Percentiles rank a stretch among this genome's conserved stretches.
phyloP scores from a whole-genome alignment of 352 stramenopile species.

The Phytophthora megakarya region DNA sequence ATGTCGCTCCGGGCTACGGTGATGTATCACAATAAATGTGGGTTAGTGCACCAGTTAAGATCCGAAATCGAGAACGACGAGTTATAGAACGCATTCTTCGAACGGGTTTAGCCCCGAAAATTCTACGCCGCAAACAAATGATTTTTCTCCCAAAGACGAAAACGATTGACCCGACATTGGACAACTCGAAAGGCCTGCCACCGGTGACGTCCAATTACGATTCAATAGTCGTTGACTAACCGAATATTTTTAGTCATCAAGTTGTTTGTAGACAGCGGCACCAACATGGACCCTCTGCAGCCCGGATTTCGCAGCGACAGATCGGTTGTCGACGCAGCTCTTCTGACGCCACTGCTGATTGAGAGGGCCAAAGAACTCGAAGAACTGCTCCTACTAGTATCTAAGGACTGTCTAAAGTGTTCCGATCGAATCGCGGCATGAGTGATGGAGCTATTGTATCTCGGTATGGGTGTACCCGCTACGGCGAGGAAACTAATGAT shows the following conservation, averaged over 20 bases:
- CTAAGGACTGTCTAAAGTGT: conserved; percentile 8
- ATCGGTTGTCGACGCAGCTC: background rate
- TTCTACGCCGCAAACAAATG: conserved; percentile 2
- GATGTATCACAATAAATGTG: conserved; percentile 7
- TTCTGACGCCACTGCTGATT: background rate
- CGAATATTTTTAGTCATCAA: conserved; percentile 2
- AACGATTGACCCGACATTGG: background rate
- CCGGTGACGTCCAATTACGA: background rate
- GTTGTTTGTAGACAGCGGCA: background rate
- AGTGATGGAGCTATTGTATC: conserved; percentile 9
- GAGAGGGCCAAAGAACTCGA: background rate
- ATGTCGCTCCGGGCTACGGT: background rate
- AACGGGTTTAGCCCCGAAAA: background rate
- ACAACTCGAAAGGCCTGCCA: conserved; percentile 1
- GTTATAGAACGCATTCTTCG: conserved; percentile 6
- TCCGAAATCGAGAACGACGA: background rate
- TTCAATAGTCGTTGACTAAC: background rate
- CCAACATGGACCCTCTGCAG: background rate
- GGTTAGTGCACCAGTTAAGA: background rate
- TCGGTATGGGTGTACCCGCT: background rate
- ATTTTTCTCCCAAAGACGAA: conserved; percentile 1
- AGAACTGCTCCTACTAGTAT: conserved; percentile 2
- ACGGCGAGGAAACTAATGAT: conserved; percentile 1
- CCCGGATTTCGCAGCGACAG: conserved; percentile 2
- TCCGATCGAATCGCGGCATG: conserved; percentile 10